Evolutionary conservation across 805 yeast genomes (phyloP).

Genomic region (Myxozyma kluyveri): DNA sequence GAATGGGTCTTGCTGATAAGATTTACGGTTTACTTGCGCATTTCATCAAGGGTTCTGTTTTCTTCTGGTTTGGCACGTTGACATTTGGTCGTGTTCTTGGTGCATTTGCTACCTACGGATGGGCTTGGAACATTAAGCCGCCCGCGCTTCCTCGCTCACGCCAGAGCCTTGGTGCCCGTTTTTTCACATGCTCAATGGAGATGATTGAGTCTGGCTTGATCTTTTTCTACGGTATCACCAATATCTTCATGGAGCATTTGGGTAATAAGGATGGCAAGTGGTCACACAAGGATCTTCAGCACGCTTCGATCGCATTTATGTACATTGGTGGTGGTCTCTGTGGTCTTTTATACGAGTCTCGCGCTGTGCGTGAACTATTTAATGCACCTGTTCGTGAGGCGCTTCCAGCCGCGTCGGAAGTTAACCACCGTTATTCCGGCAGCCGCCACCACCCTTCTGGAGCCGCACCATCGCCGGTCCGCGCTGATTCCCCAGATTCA

Average conservation of each 20-base stretch:
- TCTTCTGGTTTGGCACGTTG: constrained; percentile 68
- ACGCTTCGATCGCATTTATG: constrained; percentile 85
- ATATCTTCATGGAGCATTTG: constrained; percentile 86
- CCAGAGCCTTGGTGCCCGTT: constrained; percentile 38
- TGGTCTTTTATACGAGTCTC: constrained; percentile 78
- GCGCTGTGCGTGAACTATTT: constrained; percentile 33
- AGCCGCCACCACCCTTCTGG: constrained; percentile 11
- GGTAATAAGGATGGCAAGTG: constrained; percentile 76
- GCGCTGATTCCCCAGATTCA: background rate
- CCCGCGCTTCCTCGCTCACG: constrained; percentile 9
- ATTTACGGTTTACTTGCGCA: constrained; percentile 89
- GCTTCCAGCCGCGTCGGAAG: constrained; percentile 2
- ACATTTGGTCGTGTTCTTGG: constrained; percentile 89
- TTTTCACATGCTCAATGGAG: constrained; percentile 69
- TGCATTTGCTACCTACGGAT: constrained; percentile 67
- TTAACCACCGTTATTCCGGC: background rate
- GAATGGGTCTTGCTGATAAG: constrained; percentile 62
- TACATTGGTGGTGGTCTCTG: constrained; percentile 89
- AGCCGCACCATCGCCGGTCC: background rate
- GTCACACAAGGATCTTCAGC: constrained; percentile 88
- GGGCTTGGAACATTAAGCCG: constrained; percentile 77
- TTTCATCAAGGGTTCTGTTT: constrained; percentile 93
- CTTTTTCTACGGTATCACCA: constrained; percentile 84
- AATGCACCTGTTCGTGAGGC: constrained; percentile 15
- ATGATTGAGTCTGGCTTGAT: constrained; percentile 75